These are phyloP conservation scores for Pseudopyrenochaeta lycopersici DNA, from an alignment of 2,329 filamentous ascomycete species.

Conservation along the genomic window DNA sequence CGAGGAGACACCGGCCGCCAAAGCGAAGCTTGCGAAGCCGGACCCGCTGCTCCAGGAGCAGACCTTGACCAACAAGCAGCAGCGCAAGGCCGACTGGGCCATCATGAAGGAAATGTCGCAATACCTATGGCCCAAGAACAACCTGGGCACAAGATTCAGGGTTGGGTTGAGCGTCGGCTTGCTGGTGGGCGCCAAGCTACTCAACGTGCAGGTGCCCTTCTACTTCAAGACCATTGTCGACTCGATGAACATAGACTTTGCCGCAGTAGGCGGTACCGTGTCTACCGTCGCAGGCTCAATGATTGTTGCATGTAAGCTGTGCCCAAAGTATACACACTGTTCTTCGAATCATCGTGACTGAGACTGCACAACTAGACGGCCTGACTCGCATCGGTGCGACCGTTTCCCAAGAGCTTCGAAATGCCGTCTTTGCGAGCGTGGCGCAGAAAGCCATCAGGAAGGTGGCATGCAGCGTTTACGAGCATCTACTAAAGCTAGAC, in stretches of 20 bases:
- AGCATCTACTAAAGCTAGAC: constrained; percentile 87
- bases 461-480: constrained; percentile 91
- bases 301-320: constrained; percentile 79
- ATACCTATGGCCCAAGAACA: constrained; percentile 95
- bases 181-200: constrained; percentile 84
- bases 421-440: constrained; percentile 95
- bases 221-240: constrained; percentile 99
- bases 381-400: constrained; percentile 87
- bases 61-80: constrained; percentile 77
- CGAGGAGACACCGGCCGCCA: constrained; percentile 22
- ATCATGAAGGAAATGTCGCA: constrained; percentile 98
- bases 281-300: constrained; percentile 89
- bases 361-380: constrained; percentile 66
- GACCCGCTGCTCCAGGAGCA: constrained; percentile 67
- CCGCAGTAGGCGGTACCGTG: constrained; percentile 85
- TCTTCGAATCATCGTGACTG: constrained; percentile 4
- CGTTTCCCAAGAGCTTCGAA: constrained; percentile 90
- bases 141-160: constrained; percentile 80
- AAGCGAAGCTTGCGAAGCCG: constrained; percentile 35
- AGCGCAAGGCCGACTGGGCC: constrained; percentile 96
- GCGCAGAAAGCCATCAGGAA: constrained; percentile 94
- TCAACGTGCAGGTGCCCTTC: constrained; percentile 98
- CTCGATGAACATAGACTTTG: constrained; percentile 94
- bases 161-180: constrained; percentile 86
- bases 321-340: constrained; percentile 20